phyloP scores from a whole-genome alignment of 495 filamentous ascomycete genomes.

The Rhypophila decipiens region DNA sequence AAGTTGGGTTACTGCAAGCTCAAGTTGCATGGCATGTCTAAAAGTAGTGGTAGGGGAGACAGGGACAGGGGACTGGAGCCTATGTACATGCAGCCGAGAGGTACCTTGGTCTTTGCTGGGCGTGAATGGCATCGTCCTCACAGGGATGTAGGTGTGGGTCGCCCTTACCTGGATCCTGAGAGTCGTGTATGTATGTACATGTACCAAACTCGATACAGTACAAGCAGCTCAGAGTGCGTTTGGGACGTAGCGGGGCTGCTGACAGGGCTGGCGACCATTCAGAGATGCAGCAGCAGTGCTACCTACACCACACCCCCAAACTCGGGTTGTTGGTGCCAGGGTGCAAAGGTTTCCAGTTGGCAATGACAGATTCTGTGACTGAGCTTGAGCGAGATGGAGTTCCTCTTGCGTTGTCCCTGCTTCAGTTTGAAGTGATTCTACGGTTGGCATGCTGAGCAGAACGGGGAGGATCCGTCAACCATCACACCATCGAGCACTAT shows the following conservation, averaged over 20 bases:
- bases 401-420: background rate
- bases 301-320: slow-evolving; percentile 4
- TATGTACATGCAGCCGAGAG: slow-evolving; percentile 13
- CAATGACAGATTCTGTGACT: background rate
- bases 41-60: slow-evolving; percentile 20
- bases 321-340: slow-evolving; percentile 15
- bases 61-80: slow-evolving; percentile 11
- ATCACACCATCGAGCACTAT: background rate
- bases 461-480: slow-evolving; percentile 4
- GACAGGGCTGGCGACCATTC: slow-evolving; percentile 19
- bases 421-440: slow-evolving; percentile 4
- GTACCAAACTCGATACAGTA: too few species aligned
- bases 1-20: slow-evolving; percentile 16
- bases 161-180: too few species aligned
- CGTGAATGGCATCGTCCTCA: slow-evolving; percentile 16
- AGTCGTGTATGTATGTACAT: too few species aligned
- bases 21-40: slow-evolving; percentile 19
- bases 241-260: slow-evolving; percentile 1
- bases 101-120: slow-evolving; percentile 7
- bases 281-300: slow-evolving; percentile 11
- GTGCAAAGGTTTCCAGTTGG: slow-evolving; percentile 1
- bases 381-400: slow-evolving; percentile 4
- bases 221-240: too few species aligned
- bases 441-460: too few species aligned
- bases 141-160: slow-evolving; percentile 8